Conservation (phyloP, 192 early-diverging fungal species). For the Rhizoclosmatium globosum region DNA sequence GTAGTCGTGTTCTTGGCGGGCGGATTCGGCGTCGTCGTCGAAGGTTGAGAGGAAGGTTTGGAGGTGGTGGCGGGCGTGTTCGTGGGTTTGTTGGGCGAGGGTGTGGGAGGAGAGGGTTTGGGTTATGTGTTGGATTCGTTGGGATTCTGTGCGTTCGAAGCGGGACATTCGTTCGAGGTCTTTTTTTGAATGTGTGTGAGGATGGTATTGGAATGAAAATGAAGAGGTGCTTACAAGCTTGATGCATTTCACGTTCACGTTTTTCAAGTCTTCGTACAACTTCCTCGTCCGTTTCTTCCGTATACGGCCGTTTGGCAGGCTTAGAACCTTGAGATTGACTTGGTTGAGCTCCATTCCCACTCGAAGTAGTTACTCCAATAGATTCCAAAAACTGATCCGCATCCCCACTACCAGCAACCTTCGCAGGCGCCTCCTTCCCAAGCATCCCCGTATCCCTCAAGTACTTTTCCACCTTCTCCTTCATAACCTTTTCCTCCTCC, state of each 20-base stretch:
- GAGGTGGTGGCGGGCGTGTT: conserved; percentile 52
- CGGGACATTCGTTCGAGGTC: conserved; percentile 66
- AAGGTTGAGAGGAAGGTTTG: conserved; percentile 62
- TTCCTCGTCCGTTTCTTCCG: conserved; percentile 57
- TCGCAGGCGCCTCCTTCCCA: neutral
- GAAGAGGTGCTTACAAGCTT: conserved; percentile 48
- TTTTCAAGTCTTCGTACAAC: conserved; percentile 55
- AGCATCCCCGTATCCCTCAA: conserved; percentile 7
- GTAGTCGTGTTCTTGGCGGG: conserved; percentile 71
- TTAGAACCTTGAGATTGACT: conserved; percentile 45
- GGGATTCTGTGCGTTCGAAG: conserved; percentile 66
- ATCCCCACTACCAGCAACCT: neutral
- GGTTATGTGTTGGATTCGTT: conserved; percentile 37
- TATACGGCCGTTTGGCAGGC: neutral
- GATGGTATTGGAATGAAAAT: neutral
- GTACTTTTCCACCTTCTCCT: neutral
- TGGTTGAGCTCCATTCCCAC: neutral
- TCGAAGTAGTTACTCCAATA: neutral
- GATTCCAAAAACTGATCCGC: conserved; percentile 25
- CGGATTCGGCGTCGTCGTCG: conserved; percentile 77
- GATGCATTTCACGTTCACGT: conserved; percentile 48
- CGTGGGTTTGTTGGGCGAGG: conserved; percentile 57
- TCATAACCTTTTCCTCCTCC: neutral
- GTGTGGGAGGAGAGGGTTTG: conserved; percentile 47
- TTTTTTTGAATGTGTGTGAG: neutral